Base-by-base conservation (phyloP, 257 asterid genomes). In the Asclepias syriaca region DNA sequence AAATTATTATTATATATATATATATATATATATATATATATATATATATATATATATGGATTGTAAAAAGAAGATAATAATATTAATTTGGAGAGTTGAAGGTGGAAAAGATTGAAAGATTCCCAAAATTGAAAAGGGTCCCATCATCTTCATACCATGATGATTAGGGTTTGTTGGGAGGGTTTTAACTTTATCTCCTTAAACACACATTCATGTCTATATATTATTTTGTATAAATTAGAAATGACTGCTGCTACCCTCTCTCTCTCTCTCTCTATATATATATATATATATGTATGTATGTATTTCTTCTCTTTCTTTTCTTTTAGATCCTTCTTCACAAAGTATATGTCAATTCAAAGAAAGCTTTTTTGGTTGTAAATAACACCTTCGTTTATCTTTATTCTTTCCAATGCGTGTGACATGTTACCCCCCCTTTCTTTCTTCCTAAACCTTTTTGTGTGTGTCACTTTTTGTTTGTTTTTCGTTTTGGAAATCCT, bases 391-490 rank as follows among this genome's bases (percentile, higher is more conserved):
- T 78, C 74, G 83, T 75, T 43, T 73, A 79, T 80, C 90, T 81
- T 85, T 84, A 81, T 75, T 79, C 85, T 83, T 78, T 77, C 85
- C 78, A 77, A 46, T 73, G 79, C 68, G 78, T 79, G 85, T 77
- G 86, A 86, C 86, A 80, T 88, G 86, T 81, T 83, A 83, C 83
- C 90, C 83, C 88, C 53, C 74, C 71, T 24, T 24, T 24, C 34
- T 57, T 37, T 46, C 58, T 3, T 69, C 16, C 19, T 13, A 50
- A 50, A 3, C 55, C n/a, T 50, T 50, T 50, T 50, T 50, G 55
- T 76, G 75, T 77, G 68, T 79, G 83, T 65, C 80, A 81, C 91
- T 89, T 89, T 87, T 85, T 87, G 93, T 85, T 85, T 87, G 83
- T 85, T 85, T 81, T 85, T 79, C 81, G 76, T 61, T 80, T 70